These are phyloP conservation scores for Halenospora varia DNA, from an alignment of 495 filamentous ascomycete genomes.

Conservation along the genomic window DNA sequence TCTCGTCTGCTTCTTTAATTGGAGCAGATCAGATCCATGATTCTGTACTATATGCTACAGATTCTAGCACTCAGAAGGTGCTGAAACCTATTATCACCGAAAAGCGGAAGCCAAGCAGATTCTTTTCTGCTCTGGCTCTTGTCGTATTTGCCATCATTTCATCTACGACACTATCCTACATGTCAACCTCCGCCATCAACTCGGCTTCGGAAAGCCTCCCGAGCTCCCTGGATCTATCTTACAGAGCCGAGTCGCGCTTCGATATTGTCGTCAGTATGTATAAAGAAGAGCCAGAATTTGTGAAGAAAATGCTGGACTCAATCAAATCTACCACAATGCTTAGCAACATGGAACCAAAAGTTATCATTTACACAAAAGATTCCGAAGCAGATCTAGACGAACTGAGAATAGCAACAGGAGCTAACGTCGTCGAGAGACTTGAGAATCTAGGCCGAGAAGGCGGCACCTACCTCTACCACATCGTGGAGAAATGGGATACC, in stretches of 20 bases:
- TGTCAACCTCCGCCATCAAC: background rate
- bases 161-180: background rate
- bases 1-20: background rate
- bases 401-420: constrained; percentile 26
- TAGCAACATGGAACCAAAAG: constrained; percentile 17
- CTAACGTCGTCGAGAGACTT: constrained; percentile 27
- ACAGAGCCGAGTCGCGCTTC: constrained; percentile 17
- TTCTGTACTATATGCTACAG: background rate
- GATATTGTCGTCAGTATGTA: constrained; percentile 40
- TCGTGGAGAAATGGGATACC: constrained; percentile 36
- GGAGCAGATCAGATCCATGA: background rate
- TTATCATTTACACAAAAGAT: constrained; percentile 38
- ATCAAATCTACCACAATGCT: constrained; percentile 17
- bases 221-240: constrained; percentile 11
- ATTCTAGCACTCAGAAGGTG: background rate
- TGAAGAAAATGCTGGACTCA: constrained; percentile 24
- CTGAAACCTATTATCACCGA: background rate
- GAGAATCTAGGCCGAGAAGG: constrained; percentile 40
- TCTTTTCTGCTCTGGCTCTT: background rate
- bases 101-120: background rate
- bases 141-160: background rate
- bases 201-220: background rate
- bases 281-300: constrained; percentile 25
- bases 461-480: constrained; percentile 42
- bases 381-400: constrained; percentile 15